Evolutionary conservation across 2,329 filamentous ascomycete species (phyloP), one percentile per base, ranked within the genome.

Genomic region (Beauveria sp.): DNA sequence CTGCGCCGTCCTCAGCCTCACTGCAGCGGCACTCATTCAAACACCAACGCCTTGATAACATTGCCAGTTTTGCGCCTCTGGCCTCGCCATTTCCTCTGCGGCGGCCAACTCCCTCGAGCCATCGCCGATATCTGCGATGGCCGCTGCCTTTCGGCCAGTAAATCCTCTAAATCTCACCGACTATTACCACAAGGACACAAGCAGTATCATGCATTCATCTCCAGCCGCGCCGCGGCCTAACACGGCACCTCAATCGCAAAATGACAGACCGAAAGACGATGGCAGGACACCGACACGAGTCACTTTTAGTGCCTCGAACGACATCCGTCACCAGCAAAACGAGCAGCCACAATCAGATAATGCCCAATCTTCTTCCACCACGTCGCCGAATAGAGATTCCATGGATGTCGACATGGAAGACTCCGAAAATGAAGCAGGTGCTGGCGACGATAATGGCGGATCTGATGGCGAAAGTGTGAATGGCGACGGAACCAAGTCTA

Each of bases 341-440:
- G 50, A 57, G 16, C 49, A 61, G 12, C 12, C 56, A 20, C 54
- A 56, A 28, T 20, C 43, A 34, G 52, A 61, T 26, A 52, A 58
- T 12, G 38, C 60, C 10, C 51, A 58, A 20, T 62, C 60, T 9
- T 85, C 87, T 10, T 78, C 77, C 64, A 83, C 83, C 64, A 86
- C 86, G n/a, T 74, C 68, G n/a, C 66, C 63, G 40, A 54, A 54
- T 20, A 61, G 78, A 60, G 81, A 83, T 43, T 85, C 85, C 3
- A 81, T 86, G 63, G 91, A 96, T 67, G 80, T 91, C 26, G 87
- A 91, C 63, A 90, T 92, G 82, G 88, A 88, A 45, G 87, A 89
- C 20, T 88, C 88, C 12, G 89, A 91, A 61, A 86, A 82, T 57
- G 89, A 89, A 66, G 75, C 67, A 3, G 76, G 75, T 28, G 71